Evolutionary conservation across 2,329 filamentous ascomycete species (phyloP).

Genomic region (Colletotrichum lupini): DNA sequence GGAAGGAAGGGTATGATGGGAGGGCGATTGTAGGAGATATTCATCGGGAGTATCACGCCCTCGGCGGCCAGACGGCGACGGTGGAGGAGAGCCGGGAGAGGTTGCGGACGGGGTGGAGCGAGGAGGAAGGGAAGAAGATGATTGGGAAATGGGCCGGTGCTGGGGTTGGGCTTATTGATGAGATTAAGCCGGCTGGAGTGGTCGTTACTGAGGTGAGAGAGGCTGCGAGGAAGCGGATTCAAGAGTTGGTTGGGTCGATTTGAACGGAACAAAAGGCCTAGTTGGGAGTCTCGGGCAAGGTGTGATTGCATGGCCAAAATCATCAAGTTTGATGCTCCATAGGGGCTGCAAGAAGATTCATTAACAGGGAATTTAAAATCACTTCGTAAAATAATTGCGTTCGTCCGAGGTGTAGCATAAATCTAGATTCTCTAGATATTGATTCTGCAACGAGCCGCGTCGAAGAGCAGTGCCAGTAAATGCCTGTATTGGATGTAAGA

Average conservation of each 20-base stretch:
- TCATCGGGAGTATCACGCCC: constrained; percentile 50
- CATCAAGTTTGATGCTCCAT: not conserved
- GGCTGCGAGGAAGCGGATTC: constrained; percentile 48
- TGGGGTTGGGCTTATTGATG: constrained; percentile 57
- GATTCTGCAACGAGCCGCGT: not conserved
- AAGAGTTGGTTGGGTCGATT: constrained; percentile 40
- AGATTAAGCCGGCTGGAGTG: constrained; percentile 51
- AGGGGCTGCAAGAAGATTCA: not conserved
- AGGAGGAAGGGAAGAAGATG: constrained; percentile 46
- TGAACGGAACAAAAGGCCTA: not conserved
- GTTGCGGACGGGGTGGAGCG: constrained; percentile 49
- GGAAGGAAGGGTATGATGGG: constrained; percentile 57
- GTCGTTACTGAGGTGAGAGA: constrained; percentile 56
- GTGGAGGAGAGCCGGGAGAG: constrained; percentile 52
- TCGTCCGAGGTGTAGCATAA: not conserved
- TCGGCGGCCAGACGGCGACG: constrained; percentile 22
- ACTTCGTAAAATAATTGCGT: not conserved
- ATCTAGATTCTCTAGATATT: not conserved
- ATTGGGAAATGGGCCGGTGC: constrained; percentile 55
- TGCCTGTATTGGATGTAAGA: not conserved
- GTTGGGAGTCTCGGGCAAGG: not conserved
- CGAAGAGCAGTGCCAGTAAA: not conserved
- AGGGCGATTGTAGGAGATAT: constrained; percentile 53
- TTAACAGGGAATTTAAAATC: not conserved
- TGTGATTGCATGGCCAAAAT: not conserved